Evolutionary conservation across 208 protist species (phyloP), one percentile per base, ranked within the genome.

Genomic region (Wallacemonas collosoma): DNA sequence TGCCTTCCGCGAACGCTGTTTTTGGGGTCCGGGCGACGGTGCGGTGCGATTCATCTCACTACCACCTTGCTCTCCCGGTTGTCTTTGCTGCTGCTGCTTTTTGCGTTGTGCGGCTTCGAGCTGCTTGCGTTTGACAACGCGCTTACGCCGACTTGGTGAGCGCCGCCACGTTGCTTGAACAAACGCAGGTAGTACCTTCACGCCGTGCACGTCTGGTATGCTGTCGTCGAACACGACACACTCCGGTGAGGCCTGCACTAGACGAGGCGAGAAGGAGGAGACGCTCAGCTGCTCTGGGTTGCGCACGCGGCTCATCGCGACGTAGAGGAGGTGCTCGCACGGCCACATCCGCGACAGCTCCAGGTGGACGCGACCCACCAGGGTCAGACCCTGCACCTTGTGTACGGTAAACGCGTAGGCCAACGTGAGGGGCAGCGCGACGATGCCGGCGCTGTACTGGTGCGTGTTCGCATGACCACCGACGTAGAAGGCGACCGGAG

Each of bases 381-480:
- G 77, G n/a, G 88, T 94, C 53, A 97, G 72, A 1, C 93, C 93
- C 79, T 97, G 93, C 75, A 94, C 90, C 83, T 97, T 97, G 77
- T 97, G 93, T 75, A 97, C 93, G 8, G 93, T 97, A 76, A 97
- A 97, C 72, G 93, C 93, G 73, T 95, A 97, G 61, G 93, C 90
- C 12, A 95, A 72, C 47, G 82, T 86, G 51, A 97, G 88, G 4
- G 93, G 93, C 7, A 97, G 70, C 44, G 87, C 80, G 35, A 93
- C 71, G 17, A 94, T 72, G 7, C 77, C 81, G 50, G 88, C 67
- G 62, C 74, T 70, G 75, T 94, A 97, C 53, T 85, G 76, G 64
- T 94, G 82, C 45, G 90, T 95, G 75, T 90, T 91, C 5, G 85
- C 75, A 36, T 82, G 40, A 40, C 93, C 93, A 5, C 90, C 93